These are phyloP conservation scores for Leccinum variicolor DNA, from an alignment of 768 basidiomycete species.

Conservation along the genomic window DNA sequence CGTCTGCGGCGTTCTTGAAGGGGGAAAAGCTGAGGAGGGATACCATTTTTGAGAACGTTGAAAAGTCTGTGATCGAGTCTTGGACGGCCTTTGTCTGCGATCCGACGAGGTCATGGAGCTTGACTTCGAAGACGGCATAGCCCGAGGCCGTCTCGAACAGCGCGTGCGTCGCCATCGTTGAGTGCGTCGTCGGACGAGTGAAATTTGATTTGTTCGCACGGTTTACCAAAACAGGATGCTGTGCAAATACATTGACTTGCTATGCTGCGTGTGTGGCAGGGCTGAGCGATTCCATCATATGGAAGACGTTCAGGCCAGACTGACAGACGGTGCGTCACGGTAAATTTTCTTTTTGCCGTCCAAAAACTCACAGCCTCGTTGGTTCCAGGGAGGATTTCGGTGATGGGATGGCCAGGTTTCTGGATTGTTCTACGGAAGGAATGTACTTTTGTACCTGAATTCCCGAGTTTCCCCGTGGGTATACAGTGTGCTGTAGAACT, in stretches of 20 bases:
- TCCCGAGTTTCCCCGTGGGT: neutral
- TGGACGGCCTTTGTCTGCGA: slow-evolving; percentile 75
- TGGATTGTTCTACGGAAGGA: neutral
- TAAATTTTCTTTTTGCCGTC: neutral
- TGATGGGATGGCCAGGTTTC: too few relatives aligned
- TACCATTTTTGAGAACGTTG: slow-evolving; percentile 92
- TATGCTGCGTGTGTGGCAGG: neutral
- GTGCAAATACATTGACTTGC: neutral
- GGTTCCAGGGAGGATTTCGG: neutral
- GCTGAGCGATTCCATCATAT: neutral
- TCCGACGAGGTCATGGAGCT: slow-evolving; percentile 84
- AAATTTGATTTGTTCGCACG: slow-evolving; percentile 23
- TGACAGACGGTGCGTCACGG: neutral
- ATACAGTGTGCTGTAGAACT: neutral
- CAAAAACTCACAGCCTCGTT: neutral
- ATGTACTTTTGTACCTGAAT: too few relatives aligned
- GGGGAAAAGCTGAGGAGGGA: slow-evolving; percentile 87
- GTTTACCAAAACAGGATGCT: neutral
- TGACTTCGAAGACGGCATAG: slow-evolving; percentile 89
- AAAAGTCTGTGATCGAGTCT: slow-evolving; percentile 80
- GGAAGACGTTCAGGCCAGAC: neutral
- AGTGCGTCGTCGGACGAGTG: slow-evolving; percentile 29
- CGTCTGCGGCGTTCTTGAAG: slow-evolving; percentile 90
- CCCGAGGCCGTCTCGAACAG: slow-evolving; percentile 94
- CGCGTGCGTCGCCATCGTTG: slow-evolving; percentile 71